Evolutionary conservation across 208 protist genomes (phyloP).

Genomic region (Crithidia acanthocephali): DNA sequence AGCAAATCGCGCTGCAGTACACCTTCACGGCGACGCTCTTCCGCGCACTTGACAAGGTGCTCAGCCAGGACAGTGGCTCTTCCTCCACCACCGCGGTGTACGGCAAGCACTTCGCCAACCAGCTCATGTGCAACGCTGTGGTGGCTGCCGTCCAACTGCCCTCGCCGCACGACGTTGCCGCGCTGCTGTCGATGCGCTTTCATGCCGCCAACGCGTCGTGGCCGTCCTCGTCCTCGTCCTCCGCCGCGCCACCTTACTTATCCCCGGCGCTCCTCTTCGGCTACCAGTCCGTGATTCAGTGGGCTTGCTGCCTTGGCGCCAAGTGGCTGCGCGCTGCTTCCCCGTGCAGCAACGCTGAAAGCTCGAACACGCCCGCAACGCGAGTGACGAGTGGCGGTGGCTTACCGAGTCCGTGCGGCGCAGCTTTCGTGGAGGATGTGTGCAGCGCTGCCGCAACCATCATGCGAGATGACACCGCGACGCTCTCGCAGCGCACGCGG

Average conservation of each 20-base stretch:
- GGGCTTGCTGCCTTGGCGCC: slow-evolving; percentile 29
- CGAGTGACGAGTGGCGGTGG: slow-evolving; percentile 3
- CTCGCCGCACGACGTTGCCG: slow-evolving; percentile 12
- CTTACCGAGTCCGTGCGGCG: slow-evolving; percentile 5
- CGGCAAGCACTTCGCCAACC: slow-evolving; percentile 14
- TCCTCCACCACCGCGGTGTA: slow-evolving; percentile 18
- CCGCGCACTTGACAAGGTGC: slow-evolving; percentile 42
- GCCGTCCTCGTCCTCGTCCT: background rate
- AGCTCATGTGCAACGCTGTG: slow-evolving; percentile 23
- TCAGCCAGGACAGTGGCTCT: slow-evolving; percentile 19
- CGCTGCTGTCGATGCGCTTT: slow-evolving; percentile 30
- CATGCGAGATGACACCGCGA: slow-evolving; percentile 35
- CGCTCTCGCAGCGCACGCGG: slow-evolving; percentile 48
- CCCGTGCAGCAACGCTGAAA: background rate
- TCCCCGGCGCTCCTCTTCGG: slow-evolving; percentile 26
- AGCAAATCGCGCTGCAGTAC: slow-evolving; percentile 77
- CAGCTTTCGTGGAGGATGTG: slow-evolving; percentile 26
- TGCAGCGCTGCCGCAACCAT: slow-evolving; percentile 31
- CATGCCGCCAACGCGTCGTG: slow-evolving; percentile 2
- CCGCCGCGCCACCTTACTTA: background rate
- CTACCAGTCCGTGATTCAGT: slow-evolving; percentile 29
- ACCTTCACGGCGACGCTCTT: slow-evolving; percentile 45
- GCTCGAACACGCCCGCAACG: background rate
- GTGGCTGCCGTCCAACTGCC: slow-evolving; percentile 24
- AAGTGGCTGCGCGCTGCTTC: slow-evolving; percentile 22